Base-by-base conservation (phyloP, 306 rosid species). In the Sindora glabra region DNA sequence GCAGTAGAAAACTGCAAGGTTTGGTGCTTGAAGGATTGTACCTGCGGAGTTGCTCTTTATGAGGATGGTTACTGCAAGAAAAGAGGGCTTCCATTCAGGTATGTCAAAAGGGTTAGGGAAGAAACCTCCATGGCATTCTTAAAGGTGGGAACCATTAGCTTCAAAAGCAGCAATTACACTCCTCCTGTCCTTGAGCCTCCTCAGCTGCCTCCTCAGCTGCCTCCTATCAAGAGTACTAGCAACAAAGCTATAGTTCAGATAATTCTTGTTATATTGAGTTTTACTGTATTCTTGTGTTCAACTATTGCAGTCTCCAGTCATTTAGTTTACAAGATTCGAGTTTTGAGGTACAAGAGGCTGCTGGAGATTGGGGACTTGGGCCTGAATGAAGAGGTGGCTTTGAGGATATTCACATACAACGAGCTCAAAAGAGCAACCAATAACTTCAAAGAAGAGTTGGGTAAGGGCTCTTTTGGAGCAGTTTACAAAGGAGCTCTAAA, bases 391-490 rank as follows among this genome's bases (percentile, higher is more conserved):
- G 80, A 71, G 21, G 17, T 64, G 2, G 10, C 65, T 37, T 13
- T 69, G 23, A 58, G 73, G 59, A 54, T 74, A 24, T 75, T 75
- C 44, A 42, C 76, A 21, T 75, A 64, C 55, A 18, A 8, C 2
- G 75, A 77, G 60, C 56, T 77, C 7, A 71, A 47, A 23, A 72
- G 36, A 36, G 78, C 74, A 17, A 77, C 78, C 2, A 49, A 72
- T 45, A 24, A 38, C 10, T 77, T 77, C 50, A 56, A 19, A n/a
- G 23, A 69, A 44, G 68, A 67, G 14, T 18, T 77, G 64, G 82
- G 82, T 5, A 67, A 67, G 32, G 78, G 82, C 0, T 34, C 82
- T 29, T 77, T 77, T 8, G 74, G 78, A 62, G 37, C 64, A 36
- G 82, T 77, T 34, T 77, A 71, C 17, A 77, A 45, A 41, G 72